Conservation (phyloP, 306 rosid species). For the Malus sieversii region DNA sequence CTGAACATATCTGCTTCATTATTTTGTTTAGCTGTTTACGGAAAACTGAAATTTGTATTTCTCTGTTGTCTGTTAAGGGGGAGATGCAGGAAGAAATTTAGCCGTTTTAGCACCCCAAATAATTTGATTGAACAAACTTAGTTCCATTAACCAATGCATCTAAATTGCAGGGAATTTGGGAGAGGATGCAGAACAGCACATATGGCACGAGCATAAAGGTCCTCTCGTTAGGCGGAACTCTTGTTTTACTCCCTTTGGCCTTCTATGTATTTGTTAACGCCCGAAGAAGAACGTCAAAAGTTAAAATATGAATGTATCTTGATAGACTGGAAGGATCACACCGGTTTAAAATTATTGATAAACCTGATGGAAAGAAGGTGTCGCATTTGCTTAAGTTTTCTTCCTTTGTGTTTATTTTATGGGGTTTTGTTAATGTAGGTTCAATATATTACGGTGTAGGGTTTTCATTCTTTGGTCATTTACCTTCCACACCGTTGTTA, state of each 20-base stretch:
- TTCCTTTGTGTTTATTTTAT: background rate
- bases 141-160: background rate
- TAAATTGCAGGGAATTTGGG: slow-evolving; percentile 55
- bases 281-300: slow-evolving; percentile 64
- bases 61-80: background rate
- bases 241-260: slow-evolving; percentile 30
- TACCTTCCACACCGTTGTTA: no score
- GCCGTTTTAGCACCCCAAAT: background rate
- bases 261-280: slow-evolving; percentile 45
- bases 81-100: background rate
- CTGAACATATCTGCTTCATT: background rate
- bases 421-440: no score
- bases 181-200: slow-evolving; percentile 23
- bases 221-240: slow-evolving; percentile 27
- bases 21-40: background rate
- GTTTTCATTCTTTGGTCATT: no score
- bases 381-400: background rate
- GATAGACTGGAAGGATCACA: slow-evolving; percentile 4
- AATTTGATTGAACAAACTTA: background rate
- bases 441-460: no score
- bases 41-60: background rate
- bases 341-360: background rate
- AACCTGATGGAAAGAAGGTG: slow-evolving; percentile 1
- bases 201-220: slow-evolving; percentile 25
- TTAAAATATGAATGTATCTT: slow-evolving; percentile 42